phyloP scores from a whole-genome alignment of 352 stramenopile species.

The Phytophthora fragariaefolia region DNA sequence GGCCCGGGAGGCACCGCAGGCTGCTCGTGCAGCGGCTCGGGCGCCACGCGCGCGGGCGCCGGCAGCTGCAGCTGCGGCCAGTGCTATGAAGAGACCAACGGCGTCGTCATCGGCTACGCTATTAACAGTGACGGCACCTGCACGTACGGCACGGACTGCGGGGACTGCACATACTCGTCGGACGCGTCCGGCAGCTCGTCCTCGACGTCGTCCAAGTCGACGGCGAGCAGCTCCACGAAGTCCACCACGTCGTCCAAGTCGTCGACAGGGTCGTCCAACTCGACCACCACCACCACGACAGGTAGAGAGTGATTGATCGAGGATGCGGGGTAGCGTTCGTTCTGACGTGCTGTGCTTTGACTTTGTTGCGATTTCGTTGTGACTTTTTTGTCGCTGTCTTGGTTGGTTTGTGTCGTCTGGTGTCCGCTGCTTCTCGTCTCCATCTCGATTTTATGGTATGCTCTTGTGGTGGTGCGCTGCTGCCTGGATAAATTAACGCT shows the following conservation, averaged over 20 bases:
- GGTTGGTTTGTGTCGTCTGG: conserved; percentile 5
- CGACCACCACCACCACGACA: conserved; percentile 20
- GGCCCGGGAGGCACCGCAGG: conserved; percentile 27
- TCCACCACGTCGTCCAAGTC: conserved; percentile 18
- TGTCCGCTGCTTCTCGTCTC: conserved; percentile 6
- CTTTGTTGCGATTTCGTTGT: conserved; percentile 10
- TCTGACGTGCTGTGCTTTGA: conserved; percentile 24
- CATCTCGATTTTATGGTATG: conserved; percentile 18
- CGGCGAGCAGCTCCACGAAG: conserved; percentile 16
- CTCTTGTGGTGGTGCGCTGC: conserved; percentile 18
- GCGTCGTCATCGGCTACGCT: conserved; percentile 37
- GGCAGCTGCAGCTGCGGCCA: conserved; percentile 47
- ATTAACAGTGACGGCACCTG: conserved; percentile 39
- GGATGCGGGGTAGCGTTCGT: conserved; percentile 4
- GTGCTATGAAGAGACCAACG: conserved; percentile 44
- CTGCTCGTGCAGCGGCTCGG: conserved; percentile 44
- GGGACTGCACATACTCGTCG: conserved; percentile 37
- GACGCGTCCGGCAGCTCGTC: conserved; percentile 12
- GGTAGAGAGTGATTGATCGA: conserved; percentile 20
- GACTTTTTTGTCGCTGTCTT: not conserved
- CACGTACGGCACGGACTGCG: conserved; percentile 42
- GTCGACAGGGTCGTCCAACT: conserved; percentile 9
- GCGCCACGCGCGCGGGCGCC: conserved; percentile 25
- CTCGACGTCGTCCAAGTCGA: conserved; percentile 6
- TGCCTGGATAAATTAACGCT: conserved; percentile 29